A percentile compares a stretch with the other conserved stretches of the same genome.
These are phyloP conservation scores for Phaeosphaeriaceae sp. DNA, from an alignment of 2,329 filamentous ascomycete species.

Conservation along the genomic window DNA sequence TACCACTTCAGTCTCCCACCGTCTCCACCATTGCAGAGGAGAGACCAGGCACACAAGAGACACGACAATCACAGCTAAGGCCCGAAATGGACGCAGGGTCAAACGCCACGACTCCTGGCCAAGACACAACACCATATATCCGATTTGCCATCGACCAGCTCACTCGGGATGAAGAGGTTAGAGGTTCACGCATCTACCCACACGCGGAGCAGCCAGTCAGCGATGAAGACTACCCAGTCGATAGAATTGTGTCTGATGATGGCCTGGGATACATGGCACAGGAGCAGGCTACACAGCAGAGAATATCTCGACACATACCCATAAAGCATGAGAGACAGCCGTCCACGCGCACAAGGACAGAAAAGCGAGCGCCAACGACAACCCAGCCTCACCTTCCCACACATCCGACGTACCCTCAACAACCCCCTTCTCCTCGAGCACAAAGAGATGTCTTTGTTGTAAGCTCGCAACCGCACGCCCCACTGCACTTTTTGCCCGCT, in stretches of 20 bases:
- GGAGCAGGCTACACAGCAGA: constrained; percentile 38
- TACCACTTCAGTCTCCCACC: constrained; percentile 29
- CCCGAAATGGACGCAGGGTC: constrained; percentile 42
- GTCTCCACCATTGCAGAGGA: constrained; percentile 45
- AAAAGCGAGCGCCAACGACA: constrained; percentile 5
- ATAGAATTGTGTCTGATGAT: constrained; percentile 55
- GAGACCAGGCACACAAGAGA: constrained; percentile 34
- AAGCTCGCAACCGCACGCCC: constrained; percentile 51
- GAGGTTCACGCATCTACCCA: constrained; percentile 59
- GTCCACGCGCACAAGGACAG: constrained; percentile 11
- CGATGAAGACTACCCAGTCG: constrained; percentile 56
- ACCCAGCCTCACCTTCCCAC: constrained; percentile 9
- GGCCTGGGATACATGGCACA: constrained; percentile 46
- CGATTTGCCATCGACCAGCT: constrained; percentile 89
- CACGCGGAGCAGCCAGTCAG: constrained; percentile 17
- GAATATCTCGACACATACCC: constrained; percentile 34
- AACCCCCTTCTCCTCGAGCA: constrained; percentile 18
- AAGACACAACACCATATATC: constrained; percentile 87
- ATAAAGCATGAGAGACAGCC: constrained; percentile 24
- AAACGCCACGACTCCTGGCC: constrained; percentile 63
- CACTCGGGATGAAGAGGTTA: constrained; percentile 73
- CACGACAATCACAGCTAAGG: constrained; percentile 24
- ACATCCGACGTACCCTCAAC: constrained; percentile 4
- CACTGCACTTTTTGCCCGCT: constrained; percentile 72
- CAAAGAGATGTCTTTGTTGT: constrained; percentile 56